These are phyloP conservation scores for Ophiocordyceps camponoti-rufipedis DNA, from an alignment of 2,329 filamentous ascomycete genomes.

Conservation along the genomic window DNA sequence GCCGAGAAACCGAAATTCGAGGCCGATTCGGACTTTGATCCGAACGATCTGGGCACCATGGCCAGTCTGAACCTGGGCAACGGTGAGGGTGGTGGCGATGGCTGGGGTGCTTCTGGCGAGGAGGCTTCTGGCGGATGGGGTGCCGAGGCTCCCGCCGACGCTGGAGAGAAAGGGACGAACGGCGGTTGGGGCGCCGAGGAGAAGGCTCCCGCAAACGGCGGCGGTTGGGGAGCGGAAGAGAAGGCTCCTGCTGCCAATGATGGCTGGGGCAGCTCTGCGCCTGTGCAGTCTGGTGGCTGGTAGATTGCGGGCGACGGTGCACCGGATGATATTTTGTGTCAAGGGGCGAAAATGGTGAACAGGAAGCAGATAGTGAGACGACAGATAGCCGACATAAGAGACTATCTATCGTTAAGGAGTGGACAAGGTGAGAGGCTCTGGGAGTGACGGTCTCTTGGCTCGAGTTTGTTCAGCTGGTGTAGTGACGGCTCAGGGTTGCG, in stretches of 20 bases:
- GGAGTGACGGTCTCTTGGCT: too few relatives aligned
- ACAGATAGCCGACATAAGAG: too few relatives aligned
- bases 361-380: too few relatives aligned
- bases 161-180: too few relatives aligned
- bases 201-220: too few relatives aligned
- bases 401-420: too few relatives aligned
- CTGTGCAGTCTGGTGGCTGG: background rate
- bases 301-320: background rate
- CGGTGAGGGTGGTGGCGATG: conserved; percentile 3
- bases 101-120: background rate
- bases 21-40: conserved; percentile 34
- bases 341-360: too few relatives aligned
- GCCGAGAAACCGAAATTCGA: conserved; percentile 32
- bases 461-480: too few relatives aligned
- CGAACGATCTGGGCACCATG: conserved; percentile 12
- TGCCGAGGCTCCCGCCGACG: background rate
- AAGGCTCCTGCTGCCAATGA: background rate
- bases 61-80: conserved; percentile 6
- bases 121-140: conserved; percentile 2
- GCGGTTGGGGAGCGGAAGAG: too few relatives aligned
- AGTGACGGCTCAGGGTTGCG: too few relatives aligned
- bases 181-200: too few relatives aligned
- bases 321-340: background rate
- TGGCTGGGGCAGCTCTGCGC: background rate
- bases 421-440: too few relatives aligned